These are phyloP conservation scores for Cubamyces lactineus DNA, from an alignment of 768 basidiomycete species.

Conservation along the genomic window DNA sequence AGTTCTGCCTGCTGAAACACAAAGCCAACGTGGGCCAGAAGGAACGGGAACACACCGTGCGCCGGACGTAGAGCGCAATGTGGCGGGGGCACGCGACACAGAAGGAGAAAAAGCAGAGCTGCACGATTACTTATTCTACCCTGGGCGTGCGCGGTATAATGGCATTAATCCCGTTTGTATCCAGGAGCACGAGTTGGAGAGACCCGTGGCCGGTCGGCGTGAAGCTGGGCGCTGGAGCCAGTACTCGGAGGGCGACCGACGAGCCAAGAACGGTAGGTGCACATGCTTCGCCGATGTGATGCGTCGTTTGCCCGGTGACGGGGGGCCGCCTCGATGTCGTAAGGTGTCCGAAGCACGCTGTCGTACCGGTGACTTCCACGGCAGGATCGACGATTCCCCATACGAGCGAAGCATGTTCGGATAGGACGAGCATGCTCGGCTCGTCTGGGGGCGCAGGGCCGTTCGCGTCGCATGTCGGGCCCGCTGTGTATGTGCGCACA, in stretches of 20 bases:
- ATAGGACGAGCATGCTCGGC: conserved; percentile 1
- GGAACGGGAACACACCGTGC: conserved; percentile 28
- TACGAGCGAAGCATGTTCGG: conserved; percentile 1
- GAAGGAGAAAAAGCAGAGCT: not conserved
- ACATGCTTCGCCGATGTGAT: conserved; percentile 15
- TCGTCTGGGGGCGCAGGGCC: not conserved
- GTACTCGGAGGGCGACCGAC: not conserved
- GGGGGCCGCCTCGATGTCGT: conserved; percentile 1
- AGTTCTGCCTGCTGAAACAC: conserved; percentile 87
- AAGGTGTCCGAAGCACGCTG: conserved; percentile 1
- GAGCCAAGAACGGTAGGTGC: not conserved
- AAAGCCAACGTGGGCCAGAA: conserved; percentile 40
- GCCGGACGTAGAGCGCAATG: conserved; percentile 11
- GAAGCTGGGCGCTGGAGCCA: not conserved
- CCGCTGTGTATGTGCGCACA: not conserved
- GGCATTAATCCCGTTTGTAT: conserved; percentile 9
- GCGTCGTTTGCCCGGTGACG: conserved; percentile 1
- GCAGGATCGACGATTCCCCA: conserved; percentile 5
- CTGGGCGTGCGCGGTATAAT: conserved; percentile 1
- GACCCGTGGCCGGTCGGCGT: not conserved
- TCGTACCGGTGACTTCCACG: conserved; percentile 1
- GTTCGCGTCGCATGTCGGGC: conserved; percentile 9
- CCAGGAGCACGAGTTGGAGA: not conserved
- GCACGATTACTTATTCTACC: conserved; percentile 10
- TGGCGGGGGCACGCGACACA: not conserved